A percentile compares a stretch with the other conserved stretches of the same genome.
Evolutionary conservation across 2,329 filamentous ascomycete species (phyloP).

Genomic region (Hansfordia pulvinata): DNA sequence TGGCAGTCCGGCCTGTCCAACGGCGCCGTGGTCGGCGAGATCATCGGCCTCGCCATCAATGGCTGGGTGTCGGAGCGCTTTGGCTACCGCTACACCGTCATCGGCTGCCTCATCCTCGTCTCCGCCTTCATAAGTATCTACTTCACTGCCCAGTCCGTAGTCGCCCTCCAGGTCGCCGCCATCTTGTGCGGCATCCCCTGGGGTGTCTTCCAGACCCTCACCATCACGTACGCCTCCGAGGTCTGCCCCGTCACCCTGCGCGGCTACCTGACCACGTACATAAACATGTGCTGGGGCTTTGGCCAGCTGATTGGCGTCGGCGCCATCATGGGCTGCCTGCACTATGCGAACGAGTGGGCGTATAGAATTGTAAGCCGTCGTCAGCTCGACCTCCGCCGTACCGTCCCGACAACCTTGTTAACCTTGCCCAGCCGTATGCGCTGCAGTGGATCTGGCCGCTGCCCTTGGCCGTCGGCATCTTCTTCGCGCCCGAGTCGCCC

Average conservation of each 20-base stretch:
- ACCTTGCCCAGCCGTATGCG: conserved; percentile 38
- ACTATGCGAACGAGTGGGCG: conserved; percentile 52
- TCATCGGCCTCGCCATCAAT: conserved; percentile 53
- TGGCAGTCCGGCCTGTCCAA: conserved; percentile 52
- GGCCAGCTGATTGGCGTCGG: conserved; percentile 61
- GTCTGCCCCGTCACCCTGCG: conserved; percentile 61
- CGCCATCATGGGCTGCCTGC: conserved; percentile 56
- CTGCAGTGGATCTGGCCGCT: conserved; percentile 71
- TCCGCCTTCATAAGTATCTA: conserved; percentile 47
- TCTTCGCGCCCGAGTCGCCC: conserved; percentile 55
- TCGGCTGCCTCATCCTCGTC: conserved; percentile 39
- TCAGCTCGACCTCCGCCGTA: neutral
- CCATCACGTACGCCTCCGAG: conserved; percentile 55
- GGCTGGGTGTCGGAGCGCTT: conserved; percentile 53
- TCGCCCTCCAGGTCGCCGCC: conserved; percentile 44
- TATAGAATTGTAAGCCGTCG: conserved; percentile 31
- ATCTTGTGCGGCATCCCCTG: conserved; percentile 50
- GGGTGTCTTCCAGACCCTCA: conserved; percentile 45
- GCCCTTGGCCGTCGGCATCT: conserved; percentile 51
- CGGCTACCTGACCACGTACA: conserved; percentile 55
- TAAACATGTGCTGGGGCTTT: conserved; percentile 69
- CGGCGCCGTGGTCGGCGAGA: conserved; percentile 36
- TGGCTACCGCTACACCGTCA: conserved; percentile 53
- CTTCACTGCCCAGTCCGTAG: conserved; percentile 48
- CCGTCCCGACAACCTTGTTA: too few relatives aligned